Evolutionary conservation across 2,329 filamentous ascomycete genomes (phyloP), one percentile per base, ranked within the genome.

Genomic region (Calcarisporium arbuscula): DNA sequence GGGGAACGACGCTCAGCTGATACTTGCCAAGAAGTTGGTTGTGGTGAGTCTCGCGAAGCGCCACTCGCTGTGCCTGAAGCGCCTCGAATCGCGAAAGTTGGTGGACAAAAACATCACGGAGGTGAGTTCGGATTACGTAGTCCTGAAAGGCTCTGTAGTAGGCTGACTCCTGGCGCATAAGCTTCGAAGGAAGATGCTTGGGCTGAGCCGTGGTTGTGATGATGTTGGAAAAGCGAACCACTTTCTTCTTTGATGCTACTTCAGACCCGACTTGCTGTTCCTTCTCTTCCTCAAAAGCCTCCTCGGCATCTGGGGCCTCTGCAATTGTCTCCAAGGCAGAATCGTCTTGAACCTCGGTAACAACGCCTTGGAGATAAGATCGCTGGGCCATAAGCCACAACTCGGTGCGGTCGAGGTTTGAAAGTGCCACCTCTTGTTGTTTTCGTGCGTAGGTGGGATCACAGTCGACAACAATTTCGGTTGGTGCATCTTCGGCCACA

Each of bases 81-180:
- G 87, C 86, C 56, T 96, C 90, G 40, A 90, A 94, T 31, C 92
- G 82, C 17, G 85, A 75, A 37, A 86, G 78, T 27, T 86, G 82
- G 57, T 94, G 85, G 35, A 94, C 74, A 54, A 95, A 95, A 8
- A 82, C 79, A 57, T 96, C 92, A 14, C 70, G 66, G 34, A 70
- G 68, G 37, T 76, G 77, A 11, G 77, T 77, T 20, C 76, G 75
- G 39, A 84, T 72, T 29, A 80, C 65, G 46, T 85, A 74, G 52
- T 82, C 79, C 47, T 87, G 80, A 57, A 95, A 95, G 8, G 87
- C 87, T 41, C 85, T 82, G 63, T 88, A 90, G 60, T 95, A 95
- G 5, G 89, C 84, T 4, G 82, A 81, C 51, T 92, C 85, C 52
- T 74, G 67, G 38, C 67, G 68, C 17, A 58, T 38, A 19, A 80